phyloP scores from a whole-genome alignment of 768 basidiomycete species.

The Serendipita sp. region DNA sequence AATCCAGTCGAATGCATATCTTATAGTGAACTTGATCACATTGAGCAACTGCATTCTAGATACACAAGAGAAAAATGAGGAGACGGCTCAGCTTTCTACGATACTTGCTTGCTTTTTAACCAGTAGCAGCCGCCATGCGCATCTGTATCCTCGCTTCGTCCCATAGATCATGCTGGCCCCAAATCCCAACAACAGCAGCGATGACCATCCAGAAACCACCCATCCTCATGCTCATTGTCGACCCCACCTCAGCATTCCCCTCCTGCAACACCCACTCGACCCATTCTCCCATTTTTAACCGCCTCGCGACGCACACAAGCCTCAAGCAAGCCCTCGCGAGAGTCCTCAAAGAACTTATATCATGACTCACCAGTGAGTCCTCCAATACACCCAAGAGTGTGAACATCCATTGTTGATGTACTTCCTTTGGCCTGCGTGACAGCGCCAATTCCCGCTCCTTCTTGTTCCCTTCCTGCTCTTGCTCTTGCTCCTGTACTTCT shows the following conservation, averaged over 20 bases:
- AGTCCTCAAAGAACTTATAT: conserved; percentile 58
- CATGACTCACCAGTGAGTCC: conserved; percentile 52
- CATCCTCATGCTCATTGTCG: conserved; percentile 18
- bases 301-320: conserved; percentile 25
- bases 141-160: conserved; percentile 31
- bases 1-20: too few relatives aligned
- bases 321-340: conserved; percentile 55
- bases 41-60: too few relatives aligned
- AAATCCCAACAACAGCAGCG: conserved; percentile 42
- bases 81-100: too few relatives aligned
- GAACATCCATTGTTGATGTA: conserved; percentile 66
- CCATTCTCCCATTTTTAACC: conserved; percentile 13
- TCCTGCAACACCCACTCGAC: background rate
- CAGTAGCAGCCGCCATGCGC: conserved; percentile 12
- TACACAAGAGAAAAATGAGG: too few relatives aligned
- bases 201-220: conserved; percentile 62
- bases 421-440: background rate
- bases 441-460: background rate
- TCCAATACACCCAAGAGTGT: conserved; percentile 53
- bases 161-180: conserved; percentile 76
- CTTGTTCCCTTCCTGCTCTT: background rate
- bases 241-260: background rate
- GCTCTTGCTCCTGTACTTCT: background rate
- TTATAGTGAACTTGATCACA: too few relatives aligned
- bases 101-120: too few relatives aligned